A percentile compares a stretch with the other conserved stretches of the same genome.
Conservation (phyloP, 2,329 filamentous ascomycete species). For the Aspergillus spinulosporus region DNA sequence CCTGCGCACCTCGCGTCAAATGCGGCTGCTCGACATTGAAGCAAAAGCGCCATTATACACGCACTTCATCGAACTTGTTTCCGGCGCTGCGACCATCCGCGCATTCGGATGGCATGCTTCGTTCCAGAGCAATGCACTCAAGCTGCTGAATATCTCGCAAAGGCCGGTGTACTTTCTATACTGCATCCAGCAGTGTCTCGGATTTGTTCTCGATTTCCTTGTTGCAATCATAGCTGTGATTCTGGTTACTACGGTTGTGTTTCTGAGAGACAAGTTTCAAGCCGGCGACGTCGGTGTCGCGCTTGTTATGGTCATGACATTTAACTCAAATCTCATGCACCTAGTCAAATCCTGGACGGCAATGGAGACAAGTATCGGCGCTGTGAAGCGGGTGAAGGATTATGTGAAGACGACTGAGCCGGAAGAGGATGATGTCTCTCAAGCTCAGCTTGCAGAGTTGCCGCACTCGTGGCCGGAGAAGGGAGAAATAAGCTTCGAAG, state of each 20-base stretch:
- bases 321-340: slow-evolving; percentile 4
- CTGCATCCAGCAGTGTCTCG: slow-evolving; percentile 40
- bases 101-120: background rate
- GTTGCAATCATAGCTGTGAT: slow-evolving; percentile 36
- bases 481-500: slow-evolving; percentile 1
- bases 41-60: slow-evolving; percentile 8
- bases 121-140: background rate
- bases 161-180: slow-evolving; percentile 38
- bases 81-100: background rate
- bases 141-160: slow-evolving; percentile 34
- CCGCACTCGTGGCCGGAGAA: slow-evolving; percentile 1
- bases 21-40: slow-evolving; percentile 11
- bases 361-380: slow-evolving; percentile 17
- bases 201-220: slow-evolving; percentile 41
- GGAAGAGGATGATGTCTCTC: background rate
- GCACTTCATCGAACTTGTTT: slow-evolving; percentile 3
- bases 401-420: background rate
- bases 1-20: slow-evolving; percentile 5
- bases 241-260: slow-evolving; percentile 29
- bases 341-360: slow-evolving; percentile 16
- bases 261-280: background rate
- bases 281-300: background rate
- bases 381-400: slow-evolving; percentile 9
- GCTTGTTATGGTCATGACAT: background rate
- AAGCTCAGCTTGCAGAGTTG: background rate